Base-by-base conservation (phyloP, 2,329 filamentous ascomycete species). In the Pyrenophora seminiperda region DNA sequence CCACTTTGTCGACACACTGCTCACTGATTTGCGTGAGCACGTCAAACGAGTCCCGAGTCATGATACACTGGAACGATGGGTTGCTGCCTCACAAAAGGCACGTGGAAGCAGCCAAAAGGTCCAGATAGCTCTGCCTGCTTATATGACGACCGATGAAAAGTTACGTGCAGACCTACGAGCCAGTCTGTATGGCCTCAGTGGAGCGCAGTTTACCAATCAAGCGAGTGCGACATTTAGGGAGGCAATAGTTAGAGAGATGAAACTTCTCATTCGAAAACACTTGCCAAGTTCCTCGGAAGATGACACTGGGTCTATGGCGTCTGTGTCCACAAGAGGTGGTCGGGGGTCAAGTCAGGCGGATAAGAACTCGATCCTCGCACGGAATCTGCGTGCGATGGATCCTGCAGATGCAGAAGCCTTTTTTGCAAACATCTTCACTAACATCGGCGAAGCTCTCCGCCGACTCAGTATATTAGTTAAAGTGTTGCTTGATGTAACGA, bases 241-340 rank as follows among this genome's bases (percentile, higher is more conserved):
- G 32, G 83, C 89, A 0, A 85, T 96, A 10, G 77, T 96, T 54
- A 86, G 89, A 41, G 94, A 99, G 72, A 87, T 97, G 70, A 89
- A 93, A 63, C 86, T 84, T 27, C 78, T 97, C 40, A 93, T 99
- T 41, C 84, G 91, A 45, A 84, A 86, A 49, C 89, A 93, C 18
- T 79, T 99, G 31, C 94, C 94, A 0, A 96, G 91, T 66, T 96
- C 93, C 9, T 94, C 85, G 62, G 94, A 99, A 53, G 93, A 97
- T 60, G 94, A 99, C 68, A 90, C 88, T 54, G 90, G 94, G 69
- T 96, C 91, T 0, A 88, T 93, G 77, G 86, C 93, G 74, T 92
- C 92, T 1, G 82, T 86, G 0, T 95, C 92, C 3, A 97, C 93
- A 1, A 78, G 84, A 54, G 87, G 86, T 20, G 83, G 83, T 50